Evolutionary conservation across 2,329 filamentous ascomycete genomes (phyloP).

Genomic region (Diplodia mutila): DNA sequence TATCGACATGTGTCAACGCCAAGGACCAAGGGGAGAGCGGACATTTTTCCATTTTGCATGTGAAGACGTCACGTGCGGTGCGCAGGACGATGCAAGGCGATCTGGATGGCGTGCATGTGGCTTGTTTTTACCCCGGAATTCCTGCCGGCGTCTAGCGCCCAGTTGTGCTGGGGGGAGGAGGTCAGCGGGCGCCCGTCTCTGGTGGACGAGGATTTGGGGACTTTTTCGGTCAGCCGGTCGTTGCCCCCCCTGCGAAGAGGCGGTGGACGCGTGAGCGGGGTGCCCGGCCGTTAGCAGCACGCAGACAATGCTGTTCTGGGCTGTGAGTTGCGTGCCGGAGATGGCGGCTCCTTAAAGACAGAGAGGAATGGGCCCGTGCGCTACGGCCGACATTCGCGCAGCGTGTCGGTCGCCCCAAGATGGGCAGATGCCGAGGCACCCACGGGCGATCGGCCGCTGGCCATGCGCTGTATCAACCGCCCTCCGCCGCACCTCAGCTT

Average conservation of each 20-base stretch:
- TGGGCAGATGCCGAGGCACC: constrained; percentile 14
- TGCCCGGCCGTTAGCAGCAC: background rate
- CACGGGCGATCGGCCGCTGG: background rate
- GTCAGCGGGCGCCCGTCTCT: constrained; percentile 17
- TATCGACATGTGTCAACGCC: constrained; percentile 19
- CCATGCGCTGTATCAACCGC: background rate
- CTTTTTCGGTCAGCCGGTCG: background rate
- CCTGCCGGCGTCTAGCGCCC: background rate
- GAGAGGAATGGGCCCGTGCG: constrained; percentile 6
- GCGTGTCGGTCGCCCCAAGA: background rate
- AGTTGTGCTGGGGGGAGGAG: background rate
- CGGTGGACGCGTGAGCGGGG: constrained; percentile 7
- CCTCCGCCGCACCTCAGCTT: background rate
- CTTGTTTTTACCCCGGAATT: constrained; percentile 18
- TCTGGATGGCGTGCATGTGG: constrained; percentile 21
- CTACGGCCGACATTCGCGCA: constrained; percentile 13
- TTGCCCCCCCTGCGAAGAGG: background rate
- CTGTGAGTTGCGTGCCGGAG: background rate
- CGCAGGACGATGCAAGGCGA: constrained; percentile 3
- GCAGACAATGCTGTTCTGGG: constrained; percentile 5
- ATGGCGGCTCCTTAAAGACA: constrained; percentile 13
- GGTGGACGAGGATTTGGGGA: background rate
- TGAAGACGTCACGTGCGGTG: constrained; percentile 15
- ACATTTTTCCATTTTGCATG: constrained; percentile 5
- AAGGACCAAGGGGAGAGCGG: background rate